phyloP scores from a whole-genome alignment of 129 eudicot species.

The Mikania micrantha region DNA sequence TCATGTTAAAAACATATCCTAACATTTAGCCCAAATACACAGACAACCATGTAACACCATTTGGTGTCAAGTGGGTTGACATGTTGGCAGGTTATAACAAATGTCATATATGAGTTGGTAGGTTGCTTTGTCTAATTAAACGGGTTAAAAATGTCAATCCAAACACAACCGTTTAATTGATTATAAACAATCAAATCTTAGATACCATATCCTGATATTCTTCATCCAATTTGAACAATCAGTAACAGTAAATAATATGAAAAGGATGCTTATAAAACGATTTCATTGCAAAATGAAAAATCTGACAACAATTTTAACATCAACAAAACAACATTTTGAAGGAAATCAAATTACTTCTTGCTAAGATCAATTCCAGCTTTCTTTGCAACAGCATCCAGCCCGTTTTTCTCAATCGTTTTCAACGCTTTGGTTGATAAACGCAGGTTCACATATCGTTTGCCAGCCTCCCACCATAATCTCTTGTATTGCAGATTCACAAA shows the following conservation, averaged over 20 bases:
- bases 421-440: constrained; percentile 87
- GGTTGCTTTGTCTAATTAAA: too few relatives aligned
- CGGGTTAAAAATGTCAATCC: not conserved
- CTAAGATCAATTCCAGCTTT: constrained; percentile 94
- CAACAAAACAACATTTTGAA: constrained; percentile 14
- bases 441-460: constrained; percentile 76
- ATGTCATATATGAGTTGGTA: too few relatives aligned
- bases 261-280: constrained; percentile 2
- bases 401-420: constrained; percentile 93
- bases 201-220: not conserved
- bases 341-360: constrained; percentile 37
- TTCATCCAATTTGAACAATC: not conserved
- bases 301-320: constrained; percentile 8
- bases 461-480: constrained; percentile 97
- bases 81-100: too few relatives aligned
- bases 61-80: too few relatives aligned
- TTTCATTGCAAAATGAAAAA: constrained; percentile 13
- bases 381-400: constrained; percentile 89
- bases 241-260: not conserved
- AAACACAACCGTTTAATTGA: too few relatives aligned
- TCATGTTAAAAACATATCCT: too few relatives aligned
- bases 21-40: too few relatives aligned
- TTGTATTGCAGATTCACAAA: constrained; percentile 87
- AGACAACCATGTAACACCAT: too few relatives aligned
- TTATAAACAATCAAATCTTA: not conserved